Evolutionary conservation across 179 eudicot genomes (phyloP).

Genomic region (Silene noctiflora): DNA sequence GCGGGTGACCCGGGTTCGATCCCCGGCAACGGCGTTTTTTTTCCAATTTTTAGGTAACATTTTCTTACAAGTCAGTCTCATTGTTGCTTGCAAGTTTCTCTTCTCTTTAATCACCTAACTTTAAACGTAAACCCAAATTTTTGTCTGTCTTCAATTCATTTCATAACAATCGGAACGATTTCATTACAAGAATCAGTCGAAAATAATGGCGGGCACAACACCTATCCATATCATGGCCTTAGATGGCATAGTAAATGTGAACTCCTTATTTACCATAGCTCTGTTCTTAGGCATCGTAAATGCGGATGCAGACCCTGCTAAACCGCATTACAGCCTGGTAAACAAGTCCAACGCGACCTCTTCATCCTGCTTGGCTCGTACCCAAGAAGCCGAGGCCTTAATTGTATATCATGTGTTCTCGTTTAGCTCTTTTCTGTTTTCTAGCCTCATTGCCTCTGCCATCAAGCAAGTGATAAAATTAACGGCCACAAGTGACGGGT

Average conservation of each 20-base stretch:
- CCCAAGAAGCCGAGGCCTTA: slow-evolving; percentile 23
- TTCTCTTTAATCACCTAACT: slow-evolving; percentile 16
- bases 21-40: slow-evolving; percentile 88
- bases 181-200: neutral
- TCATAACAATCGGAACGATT: neutral
- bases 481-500: neutral
- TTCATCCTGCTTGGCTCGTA: slow-evolving; percentile 22
- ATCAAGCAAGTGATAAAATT: slow-evolving; percentile 30
- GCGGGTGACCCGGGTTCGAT: slow-evolving; percentile 99
- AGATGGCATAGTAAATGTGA: slow-evolving; percentile 32
- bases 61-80: slow-evolving; percentile 21
- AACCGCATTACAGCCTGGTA: slow-evolving; percentile 19
- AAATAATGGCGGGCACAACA: slow-evolving; percentile 20
- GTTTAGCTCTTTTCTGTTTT: slow-evolving; percentile 23
- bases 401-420: slow-evolving; percentile 31
- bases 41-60: neutral
- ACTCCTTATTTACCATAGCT: slow-evolving; percentile 32
- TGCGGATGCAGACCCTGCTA: slow-evolving; percentile 13
- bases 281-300: slow-evolving; percentile 34
- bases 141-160: neutral
- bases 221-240: slow-evolving; percentile 34
- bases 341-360: neutral
- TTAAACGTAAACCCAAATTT: neutral
- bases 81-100: slow-evolving; percentile 29
- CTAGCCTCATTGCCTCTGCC: slow-evolving; percentile 31